Percentiles rank a stretch among this genome's conserved stretches.
Evolutionary conservation across 2,329 filamentous ascomycete genomes (phyloP).

Genomic region (Lasiodiplodia citricola): DNA sequence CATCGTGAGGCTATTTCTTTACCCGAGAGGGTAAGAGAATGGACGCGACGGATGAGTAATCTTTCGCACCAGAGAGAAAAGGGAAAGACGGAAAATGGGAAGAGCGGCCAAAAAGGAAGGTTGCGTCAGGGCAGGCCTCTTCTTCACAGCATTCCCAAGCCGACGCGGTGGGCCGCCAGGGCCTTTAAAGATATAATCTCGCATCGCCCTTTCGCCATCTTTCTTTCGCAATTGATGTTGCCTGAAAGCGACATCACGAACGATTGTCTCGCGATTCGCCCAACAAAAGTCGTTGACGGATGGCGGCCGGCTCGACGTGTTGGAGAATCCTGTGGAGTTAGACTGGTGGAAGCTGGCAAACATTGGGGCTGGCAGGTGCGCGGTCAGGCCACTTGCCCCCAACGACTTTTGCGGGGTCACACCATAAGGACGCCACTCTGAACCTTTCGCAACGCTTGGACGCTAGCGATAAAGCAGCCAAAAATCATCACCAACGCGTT

Average conservation of each 20-base stretch:
- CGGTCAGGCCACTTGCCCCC: constrained; percentile 20
- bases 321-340: constrained; percentile 4
- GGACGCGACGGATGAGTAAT: constrained; percentile 5
- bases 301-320: not conserved
- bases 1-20: not conserved
- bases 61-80: not conserved
- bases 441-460: not conserved
- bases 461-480: not conserved
- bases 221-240: not conserved
- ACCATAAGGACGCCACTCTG: constrained; percentile 10
- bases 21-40: constrained; percentile 8
- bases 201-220: not conserved
- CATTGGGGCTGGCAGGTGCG: not conserved
- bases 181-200: constrained; percentile 3
- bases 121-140: not conserved
- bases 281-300: constrained; percentile 7
- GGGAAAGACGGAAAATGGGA: not conserved
- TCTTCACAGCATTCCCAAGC: not conserved
- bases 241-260: not conserved
- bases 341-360: constrained; percentile 1
- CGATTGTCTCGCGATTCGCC: constrained; percentile 15
- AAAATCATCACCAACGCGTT: constrained; percentile 5
- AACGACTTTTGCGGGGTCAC: constrained; percentile 21
- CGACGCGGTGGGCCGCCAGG: not conserved
- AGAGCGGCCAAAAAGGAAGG: not conserved